Percentiles rank a stretch among this genome's conserved stretches.
phyloP scores from a whole-genome alignment of 495 filamentous ascomycete genomes.

The Penicillium chermesinum region DNA sequence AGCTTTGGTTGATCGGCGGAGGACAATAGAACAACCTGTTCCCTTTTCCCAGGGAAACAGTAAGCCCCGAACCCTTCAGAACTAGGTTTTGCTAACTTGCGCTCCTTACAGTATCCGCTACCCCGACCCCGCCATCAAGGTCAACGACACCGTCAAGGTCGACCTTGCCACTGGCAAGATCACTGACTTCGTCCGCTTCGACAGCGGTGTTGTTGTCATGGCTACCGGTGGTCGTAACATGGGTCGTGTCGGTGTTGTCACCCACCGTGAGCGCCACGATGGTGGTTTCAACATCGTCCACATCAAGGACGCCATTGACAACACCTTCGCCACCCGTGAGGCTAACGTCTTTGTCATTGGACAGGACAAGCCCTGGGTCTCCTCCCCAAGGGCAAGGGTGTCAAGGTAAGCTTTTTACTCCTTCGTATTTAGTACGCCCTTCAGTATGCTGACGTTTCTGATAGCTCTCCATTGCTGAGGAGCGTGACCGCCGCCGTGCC shows the following conservation, averaged over 20 bases:
- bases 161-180: slow-evolving; percentile 96
- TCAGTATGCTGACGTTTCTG: slow-evolving; percentile 11
- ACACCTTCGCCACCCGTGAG: slow-evolving; percentile 97
- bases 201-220: slow-evolving; percentile 96
- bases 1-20: slow-evolving; percentile 78
- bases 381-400: slow-evolving; percentile 99
- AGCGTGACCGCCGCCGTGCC: slow-evolving; percentile 92
- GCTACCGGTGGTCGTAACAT: slow-evolving; percentile 98
- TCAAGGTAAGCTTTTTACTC: slow-evolving; percentile 63
- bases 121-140: slow-evolving; percentile 95
- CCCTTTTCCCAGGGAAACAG: slow-evolving; percentile 27
- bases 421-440: too few relatives aligned
- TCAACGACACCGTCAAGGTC: slow-evolving; percentile 99
- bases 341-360: slow-evolving; percentile 98
- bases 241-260: slow-evolving; percentile 99
- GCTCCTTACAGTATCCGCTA: slow-evolving; percentile 82
- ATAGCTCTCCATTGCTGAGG: slow-evolving; percentile 90
- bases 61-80: slow-evolving; percentile 26
- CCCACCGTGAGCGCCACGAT: slow-evolving; percentile 98
- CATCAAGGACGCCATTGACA: slow-evolving; percentile 99
- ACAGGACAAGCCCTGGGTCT: slow-evolving; percentile 96
- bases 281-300: slow-evolving; percentile 99
- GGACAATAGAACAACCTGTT: slow-evolving; percentile 34
- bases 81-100: slow-evolving; percentile 36
- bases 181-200: slow-evolving; percentile 90